A percentile compares a stretch with the other conserved stretches of the same genome.
These are phyloP conservation scores for Filosporella fistucella DNA, from an alignment of 495 filamentous ascomycete species.

Conservation along the genomic window DNA sequence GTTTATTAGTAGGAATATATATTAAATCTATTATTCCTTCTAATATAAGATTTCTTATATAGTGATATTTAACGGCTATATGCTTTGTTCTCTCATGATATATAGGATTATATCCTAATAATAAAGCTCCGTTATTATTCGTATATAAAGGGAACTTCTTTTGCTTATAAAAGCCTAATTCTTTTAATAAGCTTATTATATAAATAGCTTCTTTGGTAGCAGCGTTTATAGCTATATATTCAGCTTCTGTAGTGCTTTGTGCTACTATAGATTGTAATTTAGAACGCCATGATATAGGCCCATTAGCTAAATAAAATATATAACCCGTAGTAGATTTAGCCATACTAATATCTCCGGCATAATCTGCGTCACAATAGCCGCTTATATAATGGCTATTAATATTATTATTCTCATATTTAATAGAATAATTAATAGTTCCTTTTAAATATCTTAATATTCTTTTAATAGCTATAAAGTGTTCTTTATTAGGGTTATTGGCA, in stretches of 20 bases:
- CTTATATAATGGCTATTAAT: slow-evolving; percentile 2
- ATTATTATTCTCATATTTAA: slow-evolving; percentile 13
- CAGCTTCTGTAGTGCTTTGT: slow-evolving; percentile 7
- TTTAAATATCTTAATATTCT: slow-evolving; percentile 20
- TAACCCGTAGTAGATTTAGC: slow-evolving; percentile 12
- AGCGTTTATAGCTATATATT: slow-evolving; percentile 15
- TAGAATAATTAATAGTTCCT: slow-evolving; percentile 10
- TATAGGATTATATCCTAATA: slow-evolving; percentile 11
- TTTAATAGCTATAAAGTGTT: no score
- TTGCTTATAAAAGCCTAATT: slow-evolving; percentile 9
- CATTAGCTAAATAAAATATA: slow-evolving; percentile 7
- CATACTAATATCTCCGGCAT: slow-evolving; percentile 4
- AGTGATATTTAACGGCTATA: slow-evolving; percentile 16
- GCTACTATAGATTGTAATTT: slow-evolving; percentile 11
- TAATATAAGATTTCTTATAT: slow-evolving; percentile 14
- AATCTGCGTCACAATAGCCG: slow-evolving; percentile 9
- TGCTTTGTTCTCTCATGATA: slow-evolving; percentile 14
- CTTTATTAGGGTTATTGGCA: no score
- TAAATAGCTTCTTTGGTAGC: slow-evolving; percentile 12
- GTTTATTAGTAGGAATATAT: slow-evolving; percentile 10
- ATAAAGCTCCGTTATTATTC: slow-evolving; percentile 11
- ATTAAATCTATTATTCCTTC: slow-evolving; percentile 14
- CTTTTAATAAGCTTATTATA: slow-evolving; percentile 9
- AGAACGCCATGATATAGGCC: slow-evolving; percentile 12
- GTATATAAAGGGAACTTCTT: slow-evolving; percentile 11